Base-by-base conservation (phyloP, 2,329 filamentous ascomycete species). In the Fusarium sp. region DNA sequence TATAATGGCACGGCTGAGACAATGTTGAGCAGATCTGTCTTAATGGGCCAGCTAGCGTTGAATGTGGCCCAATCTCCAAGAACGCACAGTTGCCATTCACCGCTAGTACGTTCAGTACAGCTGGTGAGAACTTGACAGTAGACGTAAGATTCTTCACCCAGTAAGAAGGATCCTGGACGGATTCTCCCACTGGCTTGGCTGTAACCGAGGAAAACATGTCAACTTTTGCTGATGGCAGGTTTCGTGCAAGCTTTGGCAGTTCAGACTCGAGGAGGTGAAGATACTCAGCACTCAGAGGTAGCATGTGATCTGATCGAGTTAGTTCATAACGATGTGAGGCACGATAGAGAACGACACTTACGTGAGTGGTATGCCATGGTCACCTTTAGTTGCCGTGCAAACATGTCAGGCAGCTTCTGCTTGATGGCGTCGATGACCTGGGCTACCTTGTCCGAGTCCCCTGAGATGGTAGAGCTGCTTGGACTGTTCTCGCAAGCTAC, bases 121-220 rank as follows among this genome's bases (percentile, higher is more conserved):
- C 51, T 9, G 52, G 39, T 51, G 80, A 79, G 53, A 81, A 80
- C 4, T 68, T 67, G 9, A 80, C 74, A 1, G 76, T 60, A 1
- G 67, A 70, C 0, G 65, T 68, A 9, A 77, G 64, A 36, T 77
- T 77, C 15, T 72, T 71, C 1, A 76, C 71, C 78, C 78, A 79
- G 67, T 80, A 78, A 0, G 67, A 64, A 1, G 75, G 48, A 42
- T 75, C 70, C 6, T 79, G 70, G 44, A 77, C 73, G 1, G 63
- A 67, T 9, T 70, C 73, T 15, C 76, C 72, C n/a, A 73, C 66
- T 11, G 72, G 69, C 8, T 71, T 70, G 14, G 78, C 76, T 4
- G 77, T 70, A 0, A 80, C 71, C 0, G 79, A 79, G 1, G 79
- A 81, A 65, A 79, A 38, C 52, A 58, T 52, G 4, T 52, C 11